Evolutionary conservation across 495 filamentous ascomycete genomes (phyloP).

Genomic region (Cladorrhinum samala): DNA sequence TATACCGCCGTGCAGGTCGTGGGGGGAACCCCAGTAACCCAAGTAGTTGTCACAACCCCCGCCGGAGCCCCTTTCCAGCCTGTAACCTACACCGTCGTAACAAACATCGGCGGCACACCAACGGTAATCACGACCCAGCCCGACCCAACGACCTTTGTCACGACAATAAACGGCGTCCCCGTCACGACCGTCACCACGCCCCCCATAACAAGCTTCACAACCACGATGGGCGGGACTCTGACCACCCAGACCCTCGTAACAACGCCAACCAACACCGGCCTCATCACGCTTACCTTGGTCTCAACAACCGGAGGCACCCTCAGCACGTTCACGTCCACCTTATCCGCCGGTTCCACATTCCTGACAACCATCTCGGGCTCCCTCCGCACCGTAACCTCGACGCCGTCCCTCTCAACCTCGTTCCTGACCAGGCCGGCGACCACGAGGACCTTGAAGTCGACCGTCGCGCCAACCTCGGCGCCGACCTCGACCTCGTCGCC

Average conservation of each 20-base stretch:
- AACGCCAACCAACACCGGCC: constrained; percentile 22
- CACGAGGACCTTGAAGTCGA: constrained; percentile 21
- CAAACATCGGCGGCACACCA: constrained; percentile 23
- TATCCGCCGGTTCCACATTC: constrained; percentile 19
- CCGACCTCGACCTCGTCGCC: background rate
- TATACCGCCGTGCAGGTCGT: constrained; percentile 12
- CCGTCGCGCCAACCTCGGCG: constrained; percentile 8
- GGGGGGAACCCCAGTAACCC: constrained; percentile 18
- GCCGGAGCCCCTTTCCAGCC: constrained; percentile 15
- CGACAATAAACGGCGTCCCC: constrained; percentile 22
- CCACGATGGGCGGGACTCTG: constrained; percentile 21
- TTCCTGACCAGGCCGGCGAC: constrained; percentile 16
- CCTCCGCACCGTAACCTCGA: constrained; percentile 25
- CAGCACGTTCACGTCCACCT: constrained; percentile 22
- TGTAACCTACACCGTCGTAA: constrained; percentile 18
- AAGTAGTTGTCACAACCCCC: constrained; percentile 17
- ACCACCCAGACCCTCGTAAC: constrained; percentile 21
- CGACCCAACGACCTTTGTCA: constrained; percentile 19
- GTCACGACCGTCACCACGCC: constrained; percentile 22
- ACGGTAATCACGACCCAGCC: constrained; percentile 21
- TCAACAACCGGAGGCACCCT: constrained; percentile 21
- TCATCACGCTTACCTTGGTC: constrained; percentile 24
- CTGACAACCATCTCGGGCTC: constrained; percentile 27
- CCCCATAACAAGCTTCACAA: constrained; percentile 24
- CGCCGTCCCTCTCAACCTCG: constrained; percentile 17